These are phyloP conservation scores for Penicillium psychrofluorescens DNA, from an alignment of 495 filamentous ascomycete genomes.

Conservation along the genomic window DNA sequence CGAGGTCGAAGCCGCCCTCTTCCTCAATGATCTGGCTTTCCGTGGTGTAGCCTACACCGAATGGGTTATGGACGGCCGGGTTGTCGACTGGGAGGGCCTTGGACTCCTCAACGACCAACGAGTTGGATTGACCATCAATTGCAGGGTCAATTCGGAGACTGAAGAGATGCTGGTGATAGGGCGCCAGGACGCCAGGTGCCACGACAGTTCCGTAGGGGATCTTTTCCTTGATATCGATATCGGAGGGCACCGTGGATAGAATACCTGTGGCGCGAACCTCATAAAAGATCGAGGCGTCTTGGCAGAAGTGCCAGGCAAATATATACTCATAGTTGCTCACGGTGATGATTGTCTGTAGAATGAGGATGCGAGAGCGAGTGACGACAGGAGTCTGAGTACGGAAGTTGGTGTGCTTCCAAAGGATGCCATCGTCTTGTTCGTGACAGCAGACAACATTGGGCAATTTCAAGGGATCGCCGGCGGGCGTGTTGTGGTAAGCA, in stretches of 20 bases:
- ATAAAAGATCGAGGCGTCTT: conserved; percentile 68
- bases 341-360: conserved; percentile 70
- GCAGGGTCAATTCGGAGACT: conserved; percentile 77
- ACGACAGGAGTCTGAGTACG: conserved; percentile 53
- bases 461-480: conserved; percentile 43
- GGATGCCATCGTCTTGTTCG: conserved; percentile 60
- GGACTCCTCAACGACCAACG: conserved; percentile 61
- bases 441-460: conserved; percentile 58
- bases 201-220: conserved; percentile 75
- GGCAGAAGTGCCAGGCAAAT: conserved; percentile 76
- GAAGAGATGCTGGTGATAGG: conserved; percentile 86
- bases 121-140: conserved; percentile 65
- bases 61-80: conserved; percentile 54
- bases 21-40: conserved; percentile 43
- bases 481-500: conserved; percentile 42
- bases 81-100: conserved; percentile 56
- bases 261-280: conserved; percentile 86
- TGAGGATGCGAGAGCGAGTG: conserved; percentile 46
- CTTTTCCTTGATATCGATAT: conserved; percentile 40
- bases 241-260: conserved; percentile 70
- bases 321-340: conserved; percentile 85
- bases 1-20: conserved; percentile 57
- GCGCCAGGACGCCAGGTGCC: conserved; percentile 71
- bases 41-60: conserved; percentile 66
- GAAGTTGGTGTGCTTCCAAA: conserved; percentile 66